Evolutionary conservation across 2,329 filamentous ascomycete genomes (phyloP).

Genomic region (Fonsecaea nubica): DNA sequence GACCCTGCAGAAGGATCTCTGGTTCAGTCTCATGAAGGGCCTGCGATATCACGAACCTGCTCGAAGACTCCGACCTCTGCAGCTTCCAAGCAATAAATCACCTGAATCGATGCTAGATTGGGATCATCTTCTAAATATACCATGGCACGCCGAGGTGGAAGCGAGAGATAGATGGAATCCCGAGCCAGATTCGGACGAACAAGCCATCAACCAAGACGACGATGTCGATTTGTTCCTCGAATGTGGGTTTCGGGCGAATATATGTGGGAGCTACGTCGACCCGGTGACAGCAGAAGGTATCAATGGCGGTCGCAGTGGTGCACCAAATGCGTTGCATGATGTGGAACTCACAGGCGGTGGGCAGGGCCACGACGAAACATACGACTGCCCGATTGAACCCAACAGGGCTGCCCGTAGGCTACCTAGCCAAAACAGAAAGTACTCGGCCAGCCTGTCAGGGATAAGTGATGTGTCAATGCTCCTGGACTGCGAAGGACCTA

Average conservation of each 20-base stretch:
- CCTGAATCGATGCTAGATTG: not conserved
- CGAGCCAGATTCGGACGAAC: slow-evolving; percentile 1
- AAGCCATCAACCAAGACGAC: slow-evolving; percentile 5
- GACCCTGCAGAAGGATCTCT: slow-evolving; percentile 21
- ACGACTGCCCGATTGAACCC: slow-evolving; percentile 5
- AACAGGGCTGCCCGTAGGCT: not conserved
- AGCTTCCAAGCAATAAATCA: slow-evolving; percentile 5
- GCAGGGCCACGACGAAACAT: slow-evolving; percentile 4
- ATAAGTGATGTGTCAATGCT: slow-evolving; percentile 37
- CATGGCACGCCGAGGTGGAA: not conserved
- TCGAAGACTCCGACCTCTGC: slow-evolving; percentile 28
- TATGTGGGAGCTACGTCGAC: slow-evolving; percentile 5
- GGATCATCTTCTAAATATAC: not conserved
- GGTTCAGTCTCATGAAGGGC: slow-evolving; percentile 23
- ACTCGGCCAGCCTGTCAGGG: slow-evolving; percentile 24
- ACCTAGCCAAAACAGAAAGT: slow-evolving; percentile 20
- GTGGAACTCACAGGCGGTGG: slow-evolving; percentile 5
- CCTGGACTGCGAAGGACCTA: slow-evolving; percentile 22
- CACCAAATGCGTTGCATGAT: slow-evolving; percentile 7
- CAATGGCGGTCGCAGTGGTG: slow-evolving; percentile 7
- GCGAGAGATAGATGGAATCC: not conserved
- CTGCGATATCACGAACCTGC: slow-evolving; percentile 18
- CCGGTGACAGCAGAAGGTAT: slow-evolving; percentile 17
- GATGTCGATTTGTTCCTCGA: slow-evolving; percentile 14
- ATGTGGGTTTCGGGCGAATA: slow-evolving; percentile 18